Evolutionary conservation across 2,329 filamentous ascomycete species (phyloP), one percentile per base, ranked within the genome.

Genomic region (Talaromyces atroroseus): DNA sequence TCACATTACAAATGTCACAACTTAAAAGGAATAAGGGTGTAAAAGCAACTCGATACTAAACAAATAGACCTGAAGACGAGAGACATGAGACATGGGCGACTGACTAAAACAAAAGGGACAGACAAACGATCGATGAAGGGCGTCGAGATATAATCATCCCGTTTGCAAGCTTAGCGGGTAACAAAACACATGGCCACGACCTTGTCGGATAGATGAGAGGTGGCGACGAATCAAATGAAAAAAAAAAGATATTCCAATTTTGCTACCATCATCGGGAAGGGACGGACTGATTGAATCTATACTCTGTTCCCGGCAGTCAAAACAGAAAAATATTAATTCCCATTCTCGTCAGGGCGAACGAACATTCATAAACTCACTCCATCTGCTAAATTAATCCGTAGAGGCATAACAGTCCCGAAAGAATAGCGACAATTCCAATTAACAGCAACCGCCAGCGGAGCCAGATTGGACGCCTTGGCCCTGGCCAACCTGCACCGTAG

Each of bases 401-500:
- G 49, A 34, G 24, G 21, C 20, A 53, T 26, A 36, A 36, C 34
- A 42, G 42, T 46, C 29, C 52, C 23, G 14, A 29, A 24, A 38
- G 40, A 49, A 38, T 16, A 42, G 32, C 40, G 26, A 46, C 44
- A 21, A 49, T 58, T 56, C 62, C 61, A 67, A 81, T 80, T 95
- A 96, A 81, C 92, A 96, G 84, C 92, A 96, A 74, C 90, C 87
- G 71, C 88, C 87, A 72, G 84, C 89, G 67, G 89, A 89, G 66
- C 88, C 88, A 68, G 86, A 89, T 74, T 95, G 89, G 65, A 99
- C 92, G 68, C 92, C 92, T 76, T 95, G 91, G 71, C 94, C 94
- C 73, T 91, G 88, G 59, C 91, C 90, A 68, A 99, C 94, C 74
- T 96, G 91, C 68, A 99, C 92, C 67, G 90, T 95, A 63, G 92